phyloP scores from a whole-genome alignment of 768 basidiomycete genomes.

The Mycena floridula region DNA sequence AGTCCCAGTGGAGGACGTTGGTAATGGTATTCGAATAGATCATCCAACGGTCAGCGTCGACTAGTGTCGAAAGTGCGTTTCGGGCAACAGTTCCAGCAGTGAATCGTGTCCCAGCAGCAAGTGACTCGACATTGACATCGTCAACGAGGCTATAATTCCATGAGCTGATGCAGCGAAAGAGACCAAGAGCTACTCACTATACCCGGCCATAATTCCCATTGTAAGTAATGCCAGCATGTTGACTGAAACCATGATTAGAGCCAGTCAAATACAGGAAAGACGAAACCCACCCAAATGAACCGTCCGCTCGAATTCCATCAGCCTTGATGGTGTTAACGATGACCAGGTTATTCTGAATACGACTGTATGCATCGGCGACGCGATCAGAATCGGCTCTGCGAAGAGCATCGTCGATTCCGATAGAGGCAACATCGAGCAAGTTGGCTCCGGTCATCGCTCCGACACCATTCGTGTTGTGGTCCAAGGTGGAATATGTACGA shows the following conservation, averaged over 20 bases:
- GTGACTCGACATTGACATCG: constrained; percentile 54
- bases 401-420: constrained; percentile 48
- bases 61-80: constrained; percentile 46
- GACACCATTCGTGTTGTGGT: constrained; percentile 33
- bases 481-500: constrained; percentile 46
- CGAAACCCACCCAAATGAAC: constrained; percentile 34
- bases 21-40: constrained; percentile 55
- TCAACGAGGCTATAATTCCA: constrained; percentile 44
- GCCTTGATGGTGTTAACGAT: constrained; percentile 39
- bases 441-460: constrained; percentile 60
- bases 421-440: constrained; percentile 55
- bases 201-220: constrained; percentile 67
- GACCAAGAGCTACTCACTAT: constrained; percentile 19
- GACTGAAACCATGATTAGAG: constrained; percentile 13
- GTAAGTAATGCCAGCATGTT: constrained; percentile 63
- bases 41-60: constrained; percentile 66
- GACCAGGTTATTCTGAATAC: constrained; percentile 47
- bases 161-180: background rate
- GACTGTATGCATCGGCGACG: constrained; percentile 41
- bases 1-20: constrained; percentile 62
- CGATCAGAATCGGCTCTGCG: constrained; percentile 36
- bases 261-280: background rate
- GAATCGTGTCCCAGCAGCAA: constrained; percentile 54
- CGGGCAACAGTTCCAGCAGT: constrained; percentile 35
- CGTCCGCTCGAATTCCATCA: constrained; percentile 58